Percentiles rank a stretch among this genome's conserved stretches.
Evolutionary conservation across 148 eudicot genomes (phyloP).

Genomic region (Silene conica): DNA sequence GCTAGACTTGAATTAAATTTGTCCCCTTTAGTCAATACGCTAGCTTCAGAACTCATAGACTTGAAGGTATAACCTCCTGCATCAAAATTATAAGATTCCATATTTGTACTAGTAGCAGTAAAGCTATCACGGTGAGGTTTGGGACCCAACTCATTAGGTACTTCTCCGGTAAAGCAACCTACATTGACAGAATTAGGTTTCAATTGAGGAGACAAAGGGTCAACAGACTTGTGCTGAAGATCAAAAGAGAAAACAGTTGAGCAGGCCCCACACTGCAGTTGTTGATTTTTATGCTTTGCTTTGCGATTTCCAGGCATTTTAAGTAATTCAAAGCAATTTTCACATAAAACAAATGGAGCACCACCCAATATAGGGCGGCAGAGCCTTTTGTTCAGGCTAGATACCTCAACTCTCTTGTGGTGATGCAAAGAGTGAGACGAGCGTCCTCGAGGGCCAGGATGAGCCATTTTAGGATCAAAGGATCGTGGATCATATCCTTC

Average conservation of each 20-base stretch:
- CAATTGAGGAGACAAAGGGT: conserved; percentile 21
- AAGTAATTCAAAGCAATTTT: conserved; percentile 66
- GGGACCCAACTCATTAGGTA: conserved; percentile 15
- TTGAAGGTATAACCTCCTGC: conserved; percentile 32
- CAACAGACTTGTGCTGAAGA: conserved; percentile 34
- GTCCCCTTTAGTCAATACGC: conserved; percentile 25
- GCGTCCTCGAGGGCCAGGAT: conserved; percentile 29
- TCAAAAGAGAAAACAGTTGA: conserved; percentile 39
- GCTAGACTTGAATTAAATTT: conserved; percentile 29
- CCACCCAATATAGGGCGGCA: conserved; percentile 68
- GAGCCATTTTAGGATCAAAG: conserved; percentile 30
- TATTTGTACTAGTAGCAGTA: conserved; percentile 27
- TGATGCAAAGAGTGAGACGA: conserved; percentile 27
- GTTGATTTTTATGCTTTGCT: conserved; percentile 26
- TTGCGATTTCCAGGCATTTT: conserved; percentile 45
- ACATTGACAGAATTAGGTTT: conserved; percentile 20
- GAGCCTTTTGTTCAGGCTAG: conserved; percentile 32
- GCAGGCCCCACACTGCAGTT: conserved; percentile 74
- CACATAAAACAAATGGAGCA: conserved; percentile 73
- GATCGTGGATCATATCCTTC: conserved; percentile 28
- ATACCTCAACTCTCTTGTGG: conserved; percentile 34
- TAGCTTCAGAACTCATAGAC: conserved; percentile 34
- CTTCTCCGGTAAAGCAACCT: conserved; percentile 20
- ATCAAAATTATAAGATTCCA: conserved; percentile 47
- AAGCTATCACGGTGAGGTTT: conserved; percentile 16